Percentiles rank a stretch among this genome's conserved stretches.
Evolutionary conservation across 2,329 filamentous ascomycete genomes (phyloP).

Genomic region (Cercospora zeae-maydis): DNA sequence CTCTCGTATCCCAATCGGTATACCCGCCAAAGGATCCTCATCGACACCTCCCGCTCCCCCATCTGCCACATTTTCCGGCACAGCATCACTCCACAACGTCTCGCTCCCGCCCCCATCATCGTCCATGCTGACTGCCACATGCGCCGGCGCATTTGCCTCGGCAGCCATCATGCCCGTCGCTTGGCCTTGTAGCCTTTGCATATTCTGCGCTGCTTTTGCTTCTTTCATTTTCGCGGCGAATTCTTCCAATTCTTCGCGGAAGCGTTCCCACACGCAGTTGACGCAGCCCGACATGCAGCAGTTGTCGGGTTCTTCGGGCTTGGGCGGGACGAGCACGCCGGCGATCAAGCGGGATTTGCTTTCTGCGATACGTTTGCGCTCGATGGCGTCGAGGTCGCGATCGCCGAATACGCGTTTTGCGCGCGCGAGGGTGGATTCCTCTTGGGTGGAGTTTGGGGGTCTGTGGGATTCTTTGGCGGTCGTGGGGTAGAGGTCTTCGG

Average conservation of each 20-base stretch:
- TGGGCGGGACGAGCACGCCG: conserved; percentile 77
- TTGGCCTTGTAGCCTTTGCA: conserved; percentile 30
- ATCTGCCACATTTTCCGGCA: background rate
- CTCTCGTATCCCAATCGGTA: conserved; percentile 89
- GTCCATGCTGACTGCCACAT: conserved; percentile 64
- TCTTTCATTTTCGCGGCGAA: conserved; percentile 67
- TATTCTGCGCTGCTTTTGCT: conserved; percentile 55
- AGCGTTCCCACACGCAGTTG: conserved; percentile 94
- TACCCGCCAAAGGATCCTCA: conserved; percentile 69
- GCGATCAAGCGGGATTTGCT: conserved; percentile 64
- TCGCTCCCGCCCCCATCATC: conserved; percentile 76
- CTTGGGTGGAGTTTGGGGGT: conserved; percentile 46
- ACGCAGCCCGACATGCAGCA: conserved; percentile 99
- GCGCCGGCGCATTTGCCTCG: conserved; percentile 43
- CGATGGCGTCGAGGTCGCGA: conserved; percentile 67
- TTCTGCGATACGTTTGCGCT: conserved; percentile 60
- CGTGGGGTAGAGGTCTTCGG: conserved; percentile 39
- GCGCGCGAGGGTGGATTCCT: conserved; percentile 54
- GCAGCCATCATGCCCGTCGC: conserved; percentile 38
- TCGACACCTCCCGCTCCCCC: conserved; percentile 34
- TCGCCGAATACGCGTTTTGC: conserved; percentile 78
- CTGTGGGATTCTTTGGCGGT: conserved; percentile 39
- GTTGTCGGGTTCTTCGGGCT: conserved; percentile 87
- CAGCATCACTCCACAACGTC: conserved; percentile 56
- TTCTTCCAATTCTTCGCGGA: conserved; percentile 85